A percentile compares a stretch with the other conserved stretches of the same genome.
Evolutionary conservation across 2,329 filamentous ascomycete species (phyloP).

Genomic region (Ceratocystis huliohia): DNA sequence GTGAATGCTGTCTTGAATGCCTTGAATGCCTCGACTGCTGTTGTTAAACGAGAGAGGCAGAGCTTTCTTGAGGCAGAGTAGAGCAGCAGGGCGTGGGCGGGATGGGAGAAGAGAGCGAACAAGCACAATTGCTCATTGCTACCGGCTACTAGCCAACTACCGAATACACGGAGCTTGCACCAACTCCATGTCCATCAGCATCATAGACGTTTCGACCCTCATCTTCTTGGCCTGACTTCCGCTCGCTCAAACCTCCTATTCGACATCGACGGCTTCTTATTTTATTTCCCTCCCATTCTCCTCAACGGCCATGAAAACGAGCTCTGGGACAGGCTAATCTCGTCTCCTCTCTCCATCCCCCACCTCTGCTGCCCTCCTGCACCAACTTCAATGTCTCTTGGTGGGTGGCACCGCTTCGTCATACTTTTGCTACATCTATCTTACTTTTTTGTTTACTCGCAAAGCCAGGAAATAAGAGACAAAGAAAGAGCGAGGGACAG

Average conservation of each 20-base stretch:
- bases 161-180: too few relatives aligned
- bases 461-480: neutral
- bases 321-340: neutral
- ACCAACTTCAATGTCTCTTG: too few relatives aligned
- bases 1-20: conserved; percentile 34
- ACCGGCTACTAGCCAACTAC: too few relatives aligned
- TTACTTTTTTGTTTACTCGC: neutral
- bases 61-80: neutral
- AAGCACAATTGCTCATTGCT: too few relatives aligned
- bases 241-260: too few relatives aligned
- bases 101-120: neutral
- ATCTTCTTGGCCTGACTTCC: too few relatives aligned
- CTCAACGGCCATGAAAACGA: neutral
- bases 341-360: neutral
- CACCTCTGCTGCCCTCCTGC: too few relatives aligned
- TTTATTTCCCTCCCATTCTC: neutral
- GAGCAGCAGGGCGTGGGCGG: neutral
- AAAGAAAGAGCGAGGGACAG: neutral
- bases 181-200: too few relatives aligned
- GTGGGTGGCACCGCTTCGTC: too few relatives aligned
- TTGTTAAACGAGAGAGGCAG: conserved; percentile 25
- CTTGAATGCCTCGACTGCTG: conserved; percentile 33
- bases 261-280: neutral
- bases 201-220: too few relatives aligned
- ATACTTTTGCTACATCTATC: too few relatives aligned